These are phyloP conservation scores for Crataegus laevigata DNA, from an alignment of 306 rosid species.

Conservation along the genomic window DNA sequence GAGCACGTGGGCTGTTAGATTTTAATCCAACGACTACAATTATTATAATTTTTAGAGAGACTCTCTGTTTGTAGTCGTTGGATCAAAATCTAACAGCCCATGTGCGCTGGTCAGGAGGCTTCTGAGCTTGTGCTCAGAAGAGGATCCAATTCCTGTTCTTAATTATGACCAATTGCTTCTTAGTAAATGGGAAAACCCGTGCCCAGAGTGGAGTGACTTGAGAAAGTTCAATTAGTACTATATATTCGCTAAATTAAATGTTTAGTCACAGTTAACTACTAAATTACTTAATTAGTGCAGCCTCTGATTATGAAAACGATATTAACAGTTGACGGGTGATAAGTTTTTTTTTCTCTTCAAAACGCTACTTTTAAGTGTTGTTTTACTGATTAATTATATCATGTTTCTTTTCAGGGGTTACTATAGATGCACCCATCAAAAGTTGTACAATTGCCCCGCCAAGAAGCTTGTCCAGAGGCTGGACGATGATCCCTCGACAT, in stretches of 20 bases:
- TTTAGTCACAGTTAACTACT: neutral
- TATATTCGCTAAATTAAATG: neutral
- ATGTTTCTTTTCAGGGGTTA: conserved; percentile 32
- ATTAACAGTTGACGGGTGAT: too few relatives aligned
- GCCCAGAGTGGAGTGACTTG: neutral
- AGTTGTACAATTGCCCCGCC: conserved; percentile 51
- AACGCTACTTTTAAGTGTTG: too few relatives aligned
- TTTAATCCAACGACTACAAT: too few relatives aligned
- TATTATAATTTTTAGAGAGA: too few relatives aligned
- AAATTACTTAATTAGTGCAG: neutral
- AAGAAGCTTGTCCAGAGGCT: conserved; percentile 67
- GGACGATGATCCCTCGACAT: conserved; percentile 38
- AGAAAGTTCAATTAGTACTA: neutral
- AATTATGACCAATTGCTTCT: neutral
- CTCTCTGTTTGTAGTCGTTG: too few relatives aligned
- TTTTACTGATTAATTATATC: neutral
- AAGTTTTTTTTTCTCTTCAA: too few relatives aligned
- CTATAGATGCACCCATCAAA: conserved; percentile 72
- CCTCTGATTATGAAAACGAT: too few relatives aligned
- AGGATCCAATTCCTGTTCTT: too few relatives aligned
- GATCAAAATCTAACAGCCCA: too few relatives aligned
- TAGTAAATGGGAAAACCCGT: conserved; percentile 1
- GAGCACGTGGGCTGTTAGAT: too few relatives aligned
- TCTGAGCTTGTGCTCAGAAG: too few relatives aligned
- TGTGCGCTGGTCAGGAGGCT: too few relatives aligned